These are phyloP conservation scores for Aspergillus sp. DNA, from an alignment of 2,329 filamentous ascomycete species.

Conservation along the genomic window DNA sequence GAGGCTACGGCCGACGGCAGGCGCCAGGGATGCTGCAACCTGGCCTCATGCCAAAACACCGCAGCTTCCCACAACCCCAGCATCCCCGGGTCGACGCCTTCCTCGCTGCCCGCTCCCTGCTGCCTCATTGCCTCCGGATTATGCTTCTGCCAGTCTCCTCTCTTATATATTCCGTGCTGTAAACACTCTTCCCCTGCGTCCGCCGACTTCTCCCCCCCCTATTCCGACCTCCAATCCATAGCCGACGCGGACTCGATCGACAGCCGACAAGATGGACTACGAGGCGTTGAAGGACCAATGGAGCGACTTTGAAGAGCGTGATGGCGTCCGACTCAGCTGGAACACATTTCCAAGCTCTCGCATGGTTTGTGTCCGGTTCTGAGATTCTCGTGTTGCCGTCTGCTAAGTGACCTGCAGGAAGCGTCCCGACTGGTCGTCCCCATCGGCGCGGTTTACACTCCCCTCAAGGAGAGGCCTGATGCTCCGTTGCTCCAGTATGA, in stretches of 20 bases:
- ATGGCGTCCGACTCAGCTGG: slow-evolving; percentile 94
- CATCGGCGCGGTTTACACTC: slow-evolving; percentile 91
- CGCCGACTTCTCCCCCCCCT: slow-evolving; percentile 14
- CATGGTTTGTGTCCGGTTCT: slow-evolving; percentile 55
- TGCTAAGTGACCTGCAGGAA: slow-evolving; percentile 52
- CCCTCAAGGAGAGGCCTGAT: slow-evolving; percentile 83
- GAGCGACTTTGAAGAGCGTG: slow-evolving; percentile 91
- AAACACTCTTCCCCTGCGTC: slow-evolving; percentile 9
- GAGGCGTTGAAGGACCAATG: slow-evolving; percentile 90
- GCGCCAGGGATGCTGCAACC: slow-evolving; percentile 35
- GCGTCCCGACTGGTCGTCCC: slow-evolving; percentile 89
- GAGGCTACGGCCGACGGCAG: slow-evolving; percentile 24
- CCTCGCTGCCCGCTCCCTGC: slow-evolving; percentile 21
- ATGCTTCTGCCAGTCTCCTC: slow-evolving; percentile 19
- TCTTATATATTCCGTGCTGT: slow-evolving; percentile 13
- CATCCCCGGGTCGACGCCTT: slow-evolving; percentile 19
- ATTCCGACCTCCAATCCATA: slow-evolving; percentile 15
- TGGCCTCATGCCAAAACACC: slow-evolving; percentile 32
- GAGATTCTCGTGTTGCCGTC: slow-evolving; percentile 7
- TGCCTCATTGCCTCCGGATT: slow-evolving; percentile 23
- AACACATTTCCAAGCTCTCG: slow-evolving; percentile 97
- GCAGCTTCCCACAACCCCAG: slow-evolving; percentile 25
- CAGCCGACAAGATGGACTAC: slow-evolving; percentile 63
- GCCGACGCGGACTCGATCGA: slow-evolving; percentile 9
- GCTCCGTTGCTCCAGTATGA: slow-evolving; percentile 88